phyloP scores from a whole-genome alignment of 768 basidiomycete genomes.

The Tubosaeta sp. region DNA sequence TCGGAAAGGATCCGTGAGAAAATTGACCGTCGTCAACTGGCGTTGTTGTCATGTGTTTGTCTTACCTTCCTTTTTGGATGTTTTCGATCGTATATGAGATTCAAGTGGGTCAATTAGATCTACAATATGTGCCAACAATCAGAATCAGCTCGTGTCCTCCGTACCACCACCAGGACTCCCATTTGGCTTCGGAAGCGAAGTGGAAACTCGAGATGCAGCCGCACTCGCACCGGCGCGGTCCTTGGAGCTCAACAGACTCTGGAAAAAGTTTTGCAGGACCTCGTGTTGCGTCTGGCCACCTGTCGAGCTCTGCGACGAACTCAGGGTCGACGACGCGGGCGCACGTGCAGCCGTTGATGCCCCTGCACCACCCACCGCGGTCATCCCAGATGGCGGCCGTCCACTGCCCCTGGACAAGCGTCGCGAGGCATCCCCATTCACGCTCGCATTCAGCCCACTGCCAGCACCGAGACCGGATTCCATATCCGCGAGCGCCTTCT shows the following conservation, averaged over 20 bases:
- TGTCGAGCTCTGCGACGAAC: slow-evolving; percentile 39
- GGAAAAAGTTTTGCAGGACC: slow-evolving; percentile 85
- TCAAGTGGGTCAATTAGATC: background rate
- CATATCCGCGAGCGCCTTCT: slow-evolving; percentile 85
- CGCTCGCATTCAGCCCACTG: slow-evolving; percentile 32
- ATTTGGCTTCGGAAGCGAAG: slow-evolving; percentile 29
- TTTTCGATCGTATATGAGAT: background rate
- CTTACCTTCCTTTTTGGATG: background rate
- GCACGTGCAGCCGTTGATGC: slow-evolving; percentile 30
- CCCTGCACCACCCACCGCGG: slow-evolving; percentile 35
- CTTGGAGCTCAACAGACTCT: slow-evolving; percentile 70
- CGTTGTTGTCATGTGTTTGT: slow-evolving; percentile 20
- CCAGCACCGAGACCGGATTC: slow-evolving; percentile 50
- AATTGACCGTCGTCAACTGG: slow-evolving; percentile 12
- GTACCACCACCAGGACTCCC: slow-evolving; percentile 30
- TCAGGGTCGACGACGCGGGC: slow-evolving; percentile 38
- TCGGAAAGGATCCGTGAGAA: slow-evolving; percentile 21
- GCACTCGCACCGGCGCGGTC: slow-evolving; percentile 44
- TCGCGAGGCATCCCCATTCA: slow-evolving; percentile 32
- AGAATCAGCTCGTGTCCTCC: background rate
- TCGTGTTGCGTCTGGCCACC: slow-evolving; percentile 73
- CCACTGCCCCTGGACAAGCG: slow-evolving; percentile 29
- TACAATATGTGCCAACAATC: background rate
- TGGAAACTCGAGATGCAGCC: slow-evolving; percentile 22
- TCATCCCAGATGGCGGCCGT: slow-evolving; percentile 35